Conservation (phyloP, 139 green algal species). For the Coccomyxa sp. region DNA sequence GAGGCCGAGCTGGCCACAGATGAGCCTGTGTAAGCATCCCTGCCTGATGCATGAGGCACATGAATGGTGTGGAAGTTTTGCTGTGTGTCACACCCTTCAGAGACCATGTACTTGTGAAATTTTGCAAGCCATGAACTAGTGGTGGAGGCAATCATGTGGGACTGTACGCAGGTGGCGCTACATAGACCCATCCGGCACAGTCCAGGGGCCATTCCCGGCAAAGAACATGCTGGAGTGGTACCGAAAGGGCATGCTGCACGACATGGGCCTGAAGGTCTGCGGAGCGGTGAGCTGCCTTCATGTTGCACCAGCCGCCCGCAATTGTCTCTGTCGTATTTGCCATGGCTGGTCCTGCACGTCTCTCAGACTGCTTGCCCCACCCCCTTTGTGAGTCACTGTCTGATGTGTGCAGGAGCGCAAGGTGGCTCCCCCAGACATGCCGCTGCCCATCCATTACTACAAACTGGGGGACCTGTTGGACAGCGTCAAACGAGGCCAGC, state of each 20-base stretch:
- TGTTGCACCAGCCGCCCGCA: neutral
- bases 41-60: neutral
- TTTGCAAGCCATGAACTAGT: neutral
- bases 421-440: neutral
- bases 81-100: neutral
- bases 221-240: slow-evolving; percentile 1
- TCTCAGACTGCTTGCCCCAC: neutral
- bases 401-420: neutral
- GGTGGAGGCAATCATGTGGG: neutral
- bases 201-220: neutral
- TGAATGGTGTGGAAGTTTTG: neutral
- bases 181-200: neutral
- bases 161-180: neutral
- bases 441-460: neutral
- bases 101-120: neutral
- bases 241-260: neutral
- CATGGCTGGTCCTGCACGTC: neutral
- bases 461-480: neutral
- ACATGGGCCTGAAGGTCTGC: neutral
- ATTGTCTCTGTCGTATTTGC: neutral
- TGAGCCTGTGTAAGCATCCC: neutral
- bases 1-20: neutral
- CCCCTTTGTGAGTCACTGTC: neutral
- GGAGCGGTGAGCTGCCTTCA: neutral
- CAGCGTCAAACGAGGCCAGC: neutral